Evolutionary conservation across 805 yeast species (phyloP), one percentile per base, ranked within the genome.

Genomic region (Metschnikowia orientalis): DNA sequence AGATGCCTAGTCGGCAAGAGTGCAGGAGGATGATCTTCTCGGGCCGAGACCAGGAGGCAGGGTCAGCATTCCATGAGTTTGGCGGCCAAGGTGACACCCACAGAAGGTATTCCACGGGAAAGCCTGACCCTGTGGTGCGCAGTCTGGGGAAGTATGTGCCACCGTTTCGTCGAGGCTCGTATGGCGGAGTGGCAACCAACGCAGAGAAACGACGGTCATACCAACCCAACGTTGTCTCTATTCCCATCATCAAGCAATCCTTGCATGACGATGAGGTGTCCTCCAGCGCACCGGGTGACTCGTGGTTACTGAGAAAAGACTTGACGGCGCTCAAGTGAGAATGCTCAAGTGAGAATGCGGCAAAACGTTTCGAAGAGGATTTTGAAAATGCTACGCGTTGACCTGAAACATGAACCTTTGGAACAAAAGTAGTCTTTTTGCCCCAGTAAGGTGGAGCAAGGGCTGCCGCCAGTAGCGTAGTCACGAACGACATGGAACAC

Each of bases 131-230:
- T 4, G 17, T 8, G 13, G 18, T 19, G 18, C 30, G 25, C 23
- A 21, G 19, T 2, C 28, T 46, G 3, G 83, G 83, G 3, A 79
- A 76, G 50, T 81, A 81, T 46, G 62, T 81, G 23, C 89, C 89
- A 13, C 88, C 88, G n/a, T 79, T 73, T 47, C 61, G 80, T 43
- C 67, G 88, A 51, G 71, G 75, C 0, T 71, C 79, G 4, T 61
- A 56, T 22, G 37, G 36, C 14, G 38, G 42, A n/a, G 38, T 34
- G 27, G 36, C 39, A 7, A 27, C 27, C n/a, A 24, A 17, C 9
- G 32, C 35, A n/a, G 50, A 45, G 5, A 45, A 33, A 18, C 32
- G 37, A 21, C 43, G 50, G 9, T 35, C 42, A 8, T 24, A 35
- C 15, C 30, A 37, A 13, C 33, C 48, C 4, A 32, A 23, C 17